These are phyloP conservation scores for Paraphaeosphaeria minitans DNA, from an alignment of 2,329 filamentous ascomycete species.

Conservation along the genomic window DNA sequence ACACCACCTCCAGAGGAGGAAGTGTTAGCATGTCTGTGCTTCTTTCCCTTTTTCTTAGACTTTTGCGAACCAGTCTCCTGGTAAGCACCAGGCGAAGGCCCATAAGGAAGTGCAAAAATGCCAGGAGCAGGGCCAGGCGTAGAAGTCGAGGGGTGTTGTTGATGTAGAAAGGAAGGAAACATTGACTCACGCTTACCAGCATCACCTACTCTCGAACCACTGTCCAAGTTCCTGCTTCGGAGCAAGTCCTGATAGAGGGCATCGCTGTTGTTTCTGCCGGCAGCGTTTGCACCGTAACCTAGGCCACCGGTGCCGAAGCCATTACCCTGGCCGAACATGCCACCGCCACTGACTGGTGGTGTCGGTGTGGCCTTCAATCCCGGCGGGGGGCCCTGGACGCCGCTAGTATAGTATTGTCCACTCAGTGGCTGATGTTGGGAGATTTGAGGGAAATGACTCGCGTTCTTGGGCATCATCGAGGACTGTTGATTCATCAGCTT, in stretches of 20 bases:
- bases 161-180: constrained; percentile 83
- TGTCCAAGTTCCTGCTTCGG: constrained; percentile 65
- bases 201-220: constrained; percentile 76
- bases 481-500: constrained; percentile 83
- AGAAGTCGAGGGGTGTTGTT: constrained; percentile 81
- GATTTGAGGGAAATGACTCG: constrained; percentile 56
- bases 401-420: constrained; percentile 78
- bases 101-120: constrained; percentile 91
- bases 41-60: constrained; percentile 99
- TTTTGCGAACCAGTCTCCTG: constrained; percentile 88
- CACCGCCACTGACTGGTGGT: constrained; percentile 76
- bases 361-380: constrained; percentile 95
- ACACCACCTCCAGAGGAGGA: constrained; percentile 99
- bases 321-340: constrained; percentile 90
- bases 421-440: constrained; percentile 59
- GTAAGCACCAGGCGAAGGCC: constrained; percentile 81
- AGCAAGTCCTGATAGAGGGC: constrained; percentile 79
- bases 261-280: constrained; percentile 77
- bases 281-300: constrained; percentile 64
- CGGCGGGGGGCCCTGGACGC: constrained; percentile 90
- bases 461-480: constrained; percentile 74
- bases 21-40: constrained; percentile 99
- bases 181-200: constrained; percentile 98
- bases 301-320: constrained; percentile 72
- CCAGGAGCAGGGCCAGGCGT: constrained; percentile 87